Percentiles rank a stretch among this genome's conserved stretches.
These are phyloP conservation scores for Tolypocladium tundrense DNA, from an alignment of 2,329 filamentous ascomycete species.

Conservation along the genomic window DNA sequence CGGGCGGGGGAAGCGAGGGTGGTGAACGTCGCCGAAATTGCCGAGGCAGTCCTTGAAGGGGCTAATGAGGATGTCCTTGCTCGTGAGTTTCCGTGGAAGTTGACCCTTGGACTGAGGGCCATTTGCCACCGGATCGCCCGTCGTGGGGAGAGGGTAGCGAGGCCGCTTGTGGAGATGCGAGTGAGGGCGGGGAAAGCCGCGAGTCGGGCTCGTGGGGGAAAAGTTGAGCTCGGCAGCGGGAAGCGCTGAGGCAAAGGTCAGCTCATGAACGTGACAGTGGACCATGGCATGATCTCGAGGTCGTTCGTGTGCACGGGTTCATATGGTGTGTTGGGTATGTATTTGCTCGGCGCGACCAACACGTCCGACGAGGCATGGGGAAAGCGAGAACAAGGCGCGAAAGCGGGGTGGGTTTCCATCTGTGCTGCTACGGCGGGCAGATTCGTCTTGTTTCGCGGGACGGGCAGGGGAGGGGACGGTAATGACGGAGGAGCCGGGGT, in stretches of 20 bases:
- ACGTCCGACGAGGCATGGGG: not conserved
- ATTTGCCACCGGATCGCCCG: constrained; percentile 2
- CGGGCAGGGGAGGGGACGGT: not conserved
- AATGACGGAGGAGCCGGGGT: not conserved
- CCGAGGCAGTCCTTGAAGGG: constrained; percentile 22
- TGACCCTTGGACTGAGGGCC: constrained; percentile 3
- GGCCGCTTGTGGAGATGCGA: constrained; percentile 7
- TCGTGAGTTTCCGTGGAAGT: constrained; percentile 3
- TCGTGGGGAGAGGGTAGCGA: constrained; percentile 8
- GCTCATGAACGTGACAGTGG: constrained; percentile 13
- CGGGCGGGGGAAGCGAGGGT: constrained; percentile 18
- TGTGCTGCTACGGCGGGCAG: not conserved
- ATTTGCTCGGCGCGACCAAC: not conserved
- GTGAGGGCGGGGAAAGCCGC: not conserved
- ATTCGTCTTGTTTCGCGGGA: not conserved
- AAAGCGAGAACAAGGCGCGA: not conserved
- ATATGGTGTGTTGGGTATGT: not conserved
- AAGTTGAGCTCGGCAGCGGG: constrained; percentile 10
- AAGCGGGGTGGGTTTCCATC: not conserved
- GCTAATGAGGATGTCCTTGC: constrained; percentile 11
- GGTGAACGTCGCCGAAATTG: constrained; percentile 12
- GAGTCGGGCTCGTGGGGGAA: constrained; percentile 4
- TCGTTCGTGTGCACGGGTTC: not conserved
- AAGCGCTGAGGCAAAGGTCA: constrained; percentile 17
- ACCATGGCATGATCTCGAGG: constrained; percentile 12